A percentile compares a stretch with the other conserved stretches of the same genome.
Conservation (phyloP, 2,329 filamentous ascomycete genomes). For the Fusarium miscanthi region DNA sequence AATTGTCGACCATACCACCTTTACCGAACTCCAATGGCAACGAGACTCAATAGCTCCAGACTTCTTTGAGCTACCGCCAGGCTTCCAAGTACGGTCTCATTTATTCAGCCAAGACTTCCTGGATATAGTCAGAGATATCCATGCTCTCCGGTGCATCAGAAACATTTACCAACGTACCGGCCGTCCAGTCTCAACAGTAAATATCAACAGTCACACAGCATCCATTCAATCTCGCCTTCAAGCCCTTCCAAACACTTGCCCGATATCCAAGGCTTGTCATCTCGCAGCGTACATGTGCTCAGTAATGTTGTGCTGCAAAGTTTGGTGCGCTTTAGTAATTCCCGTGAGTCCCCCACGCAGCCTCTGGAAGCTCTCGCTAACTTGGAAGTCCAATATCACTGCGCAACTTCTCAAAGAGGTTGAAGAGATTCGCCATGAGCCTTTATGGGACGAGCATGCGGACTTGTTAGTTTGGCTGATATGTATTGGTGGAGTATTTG, state of each 20-base stretch:
- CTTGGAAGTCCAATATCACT: background rate
- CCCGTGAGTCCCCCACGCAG: slow-evolving; percentile 46
- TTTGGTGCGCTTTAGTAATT: slow-evolving; percentile 53
- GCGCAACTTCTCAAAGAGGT: background rate
- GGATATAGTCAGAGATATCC: slow-evolving; percentile 52
- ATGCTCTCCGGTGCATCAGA: slow-evolving; percentile 54
- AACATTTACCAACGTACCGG: slow-evolving; percentile 34
- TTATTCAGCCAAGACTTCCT: slow-evolving; percentile 48
- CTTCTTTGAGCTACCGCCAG: slow-evolving; percentile 49
- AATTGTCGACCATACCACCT: slow-evolving; percentile 55
- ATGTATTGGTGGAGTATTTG: background rate
- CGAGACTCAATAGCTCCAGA: slow-evolving; percentile 48
- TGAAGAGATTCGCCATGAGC: background rate
- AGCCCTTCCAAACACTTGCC: slow-evolving; percentile 34
- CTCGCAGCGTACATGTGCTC: slow-evolving; percentile 57
- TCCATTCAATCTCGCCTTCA: slow-evolving; percentile 56
- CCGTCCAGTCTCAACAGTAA: slow-evolving; percentile 45
- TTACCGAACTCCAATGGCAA: slow-evolving; percentile 54
- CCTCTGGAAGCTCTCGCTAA: rapidly evolving
- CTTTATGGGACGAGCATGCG: rapidly evolving
- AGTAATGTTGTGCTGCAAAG: slow-evolving; percentile 53
- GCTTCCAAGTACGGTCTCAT: slow-evolving; percentile 45
- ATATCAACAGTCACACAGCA: slow-evolving; percentile 55
- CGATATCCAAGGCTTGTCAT: slow-evolving; percentile 49
- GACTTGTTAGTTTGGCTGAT: slow-evolving; percentile 5